A percentile compares a stretch with the other conserved stretches of the same genome.
Evolutionary conservation across 192 early-diverging fungal genomes (phyloP).

Genomic region (Helicostylum pulchrum): DNA sequence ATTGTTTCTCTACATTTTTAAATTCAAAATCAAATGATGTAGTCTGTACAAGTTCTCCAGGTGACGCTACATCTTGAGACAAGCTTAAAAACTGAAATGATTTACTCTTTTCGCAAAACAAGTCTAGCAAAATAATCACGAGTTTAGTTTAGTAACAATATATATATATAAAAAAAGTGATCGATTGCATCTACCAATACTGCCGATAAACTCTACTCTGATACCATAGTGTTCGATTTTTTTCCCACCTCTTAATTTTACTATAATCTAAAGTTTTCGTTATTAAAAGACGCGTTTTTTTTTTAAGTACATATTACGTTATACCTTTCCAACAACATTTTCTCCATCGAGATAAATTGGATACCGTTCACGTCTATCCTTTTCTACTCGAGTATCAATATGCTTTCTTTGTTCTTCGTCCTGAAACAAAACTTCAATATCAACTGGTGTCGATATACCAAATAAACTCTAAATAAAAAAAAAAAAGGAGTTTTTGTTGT

Average conservation of each 20-base stretch:
- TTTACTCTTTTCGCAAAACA: conserved; percentile 93
- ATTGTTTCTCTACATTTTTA: conserved; percentile 99
- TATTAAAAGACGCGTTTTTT: neutral
- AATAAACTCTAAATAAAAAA: conserved; percentile 56
- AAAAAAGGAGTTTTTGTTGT: no score
- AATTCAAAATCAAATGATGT: conserved; percentile 94
- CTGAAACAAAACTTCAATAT: conserved; percentile 81
- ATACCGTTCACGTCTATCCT: conserved; percentile 87
- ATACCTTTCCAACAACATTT: conserved; percentile 88
- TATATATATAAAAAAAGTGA: neutral
- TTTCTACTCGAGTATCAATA: conserved; percentile 91
- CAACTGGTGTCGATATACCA: conserved; percentile 78
- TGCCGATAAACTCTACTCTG: conserved; percentile 98
- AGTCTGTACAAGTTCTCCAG: conserved; percentile 83
- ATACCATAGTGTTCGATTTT: conserved; percentile 97
- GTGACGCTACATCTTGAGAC: conserved; percentile 90
- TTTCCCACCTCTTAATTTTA: conserved; percentile 89
- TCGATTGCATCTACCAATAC: conserved; percentile 65
- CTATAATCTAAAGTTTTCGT: conserved; percentile 28
- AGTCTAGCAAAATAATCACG: conserved; percentile 52
- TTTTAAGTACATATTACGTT: neutral
- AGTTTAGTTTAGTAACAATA: no score
- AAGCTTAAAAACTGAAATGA: conserved; percentile 94
- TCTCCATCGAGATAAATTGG: conserved; percentile 98
- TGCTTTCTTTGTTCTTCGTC: conserved; percentile 88